Percentiles rank a stretch among this genome's conserved stretches.
These are phyloP conservation scores for Rhododendron williamsianum DNA, from an alignment of 148 eudicot species.

Conservation along the genomic window DNA sequence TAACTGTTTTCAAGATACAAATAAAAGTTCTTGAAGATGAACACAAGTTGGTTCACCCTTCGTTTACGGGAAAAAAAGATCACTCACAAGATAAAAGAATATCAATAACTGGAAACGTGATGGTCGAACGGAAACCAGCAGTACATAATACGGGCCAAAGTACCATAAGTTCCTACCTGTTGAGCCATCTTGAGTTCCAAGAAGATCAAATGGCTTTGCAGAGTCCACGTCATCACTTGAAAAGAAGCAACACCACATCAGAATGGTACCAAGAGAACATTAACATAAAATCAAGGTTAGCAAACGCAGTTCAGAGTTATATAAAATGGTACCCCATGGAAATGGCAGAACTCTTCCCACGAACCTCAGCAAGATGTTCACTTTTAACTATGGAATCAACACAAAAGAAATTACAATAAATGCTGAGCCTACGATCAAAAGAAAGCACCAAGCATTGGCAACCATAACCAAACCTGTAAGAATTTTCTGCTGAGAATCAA, in stretches of 20 bases:
- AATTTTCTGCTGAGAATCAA: constrained; percentile 89
- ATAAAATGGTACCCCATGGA: constrained; percentile 39
- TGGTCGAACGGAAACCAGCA: neutral
- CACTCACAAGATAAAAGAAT: neutral
- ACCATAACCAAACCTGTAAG: constrained; percentile 63
- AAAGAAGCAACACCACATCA: constrained; percentile 15
- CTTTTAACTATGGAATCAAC: constrained; percentile 54
- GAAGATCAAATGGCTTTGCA: constrained; percentile 70
- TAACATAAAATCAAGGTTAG: neutral
- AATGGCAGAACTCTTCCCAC: constrained; percentile 53
- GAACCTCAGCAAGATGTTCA: constrained; percentile 90
- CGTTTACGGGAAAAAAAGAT: neutral
- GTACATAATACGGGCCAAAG: neutral
- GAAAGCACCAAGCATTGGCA: constrained; percentile 13
- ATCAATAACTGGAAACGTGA: neutral
- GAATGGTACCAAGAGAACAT: neutral
- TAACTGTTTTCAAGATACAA: neutral
- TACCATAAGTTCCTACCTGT: constrained; percentile 36
- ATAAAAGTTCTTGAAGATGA: neutral
- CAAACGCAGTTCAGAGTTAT: neutral
- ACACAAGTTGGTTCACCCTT: neutral
- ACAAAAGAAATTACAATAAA: neutral
- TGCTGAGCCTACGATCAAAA: constrained; percentile 1
- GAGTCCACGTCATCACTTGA: constrained; percentile 60
- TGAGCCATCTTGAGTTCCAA: constrained; percentile 60